phyloP scores from a whole-genome alignment of 192 early-diverging fungal genomes.

The Chytriomyces sp. region DNA sequence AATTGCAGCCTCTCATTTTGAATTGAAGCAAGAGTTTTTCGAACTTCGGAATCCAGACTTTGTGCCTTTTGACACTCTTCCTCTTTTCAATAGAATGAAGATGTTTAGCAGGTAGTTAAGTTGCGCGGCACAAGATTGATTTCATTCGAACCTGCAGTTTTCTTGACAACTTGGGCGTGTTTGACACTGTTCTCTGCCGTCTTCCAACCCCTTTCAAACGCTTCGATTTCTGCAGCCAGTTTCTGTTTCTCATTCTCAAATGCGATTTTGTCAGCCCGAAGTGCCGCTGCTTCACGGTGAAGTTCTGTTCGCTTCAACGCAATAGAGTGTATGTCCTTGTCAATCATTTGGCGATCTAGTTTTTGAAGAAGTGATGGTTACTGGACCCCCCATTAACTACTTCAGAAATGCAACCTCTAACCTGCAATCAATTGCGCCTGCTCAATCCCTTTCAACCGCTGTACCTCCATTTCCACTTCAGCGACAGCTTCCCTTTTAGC shows the following conservation, averaged over 20 bases:
- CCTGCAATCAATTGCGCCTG: constrained; percentile 33
- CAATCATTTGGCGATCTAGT: constrained; percentile 19
- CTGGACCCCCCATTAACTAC: not conserved
- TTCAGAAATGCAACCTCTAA: not conserved
- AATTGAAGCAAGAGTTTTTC: not conserved
- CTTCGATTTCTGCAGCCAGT: constrained; percentile 24
- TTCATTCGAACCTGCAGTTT: constrained; percentile 6
- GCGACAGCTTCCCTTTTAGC: constrained; percentile 30
- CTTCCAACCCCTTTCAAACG: constrained; percentile 34
- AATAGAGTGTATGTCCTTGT: constrained; percentile 22
- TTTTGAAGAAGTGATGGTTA: not conserved
- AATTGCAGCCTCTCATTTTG: constrained; percentile 7
- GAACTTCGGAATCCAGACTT: constrained; percentile 20
- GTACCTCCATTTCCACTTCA: constrained; percentile 27
- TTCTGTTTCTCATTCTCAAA: constrained; percentile 18
- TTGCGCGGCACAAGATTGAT: not conserved
- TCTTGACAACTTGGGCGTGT: constrained; percentile 2
- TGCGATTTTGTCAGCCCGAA: constrained; percentile 17
- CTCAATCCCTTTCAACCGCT: constrained; percentile 2
- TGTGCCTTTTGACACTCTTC: constrained; percentile 29
- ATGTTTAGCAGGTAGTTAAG: not conserved
- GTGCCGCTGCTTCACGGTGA: constrained; percentile 22
- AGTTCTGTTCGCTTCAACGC: constrained; percentile 20
- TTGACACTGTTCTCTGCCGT: constrained; percentile 12
- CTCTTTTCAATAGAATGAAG: not conserved